phyloP scores from a whole-genome alignment of 2,329 filamentous ascomycete genomes.

The Magnaporthales sp. region DNA sequence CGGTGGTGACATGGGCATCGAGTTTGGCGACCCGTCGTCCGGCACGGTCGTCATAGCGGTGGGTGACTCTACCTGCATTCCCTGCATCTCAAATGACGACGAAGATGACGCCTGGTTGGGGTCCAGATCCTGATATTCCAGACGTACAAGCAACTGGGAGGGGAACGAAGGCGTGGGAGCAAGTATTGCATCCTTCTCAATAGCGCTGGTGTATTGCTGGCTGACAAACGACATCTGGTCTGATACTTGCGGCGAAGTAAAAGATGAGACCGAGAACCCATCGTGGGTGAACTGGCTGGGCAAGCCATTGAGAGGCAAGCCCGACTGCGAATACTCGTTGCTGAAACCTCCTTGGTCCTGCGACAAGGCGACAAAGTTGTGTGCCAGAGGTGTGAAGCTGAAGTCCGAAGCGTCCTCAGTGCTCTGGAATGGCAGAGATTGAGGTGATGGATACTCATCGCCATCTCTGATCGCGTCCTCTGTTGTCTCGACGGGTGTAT shows the following conservation, averaged over 20 bases:
- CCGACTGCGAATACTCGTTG: not conserved
- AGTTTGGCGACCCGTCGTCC: slow-evolving; percentile 21
- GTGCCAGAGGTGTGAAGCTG: slow-evolving; percentile 6
- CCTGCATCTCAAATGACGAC: not conserved
- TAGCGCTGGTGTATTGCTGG: not conserved
- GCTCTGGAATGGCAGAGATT: slow-evolving; percentile 11
- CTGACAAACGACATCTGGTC: not conserved
- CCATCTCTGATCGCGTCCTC: not conserved
- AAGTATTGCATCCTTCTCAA: slow-evolving; percentile 6
- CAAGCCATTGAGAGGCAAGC: not conserved
- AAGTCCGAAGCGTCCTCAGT: slow-evolving; percentile 5
- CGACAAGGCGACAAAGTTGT: slow-evolving; percentile 7
- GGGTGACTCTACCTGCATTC: slow-evolving; percentile 2
- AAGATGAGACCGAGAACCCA: not conserved
- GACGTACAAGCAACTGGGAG: slow-evolving; percentile 7
- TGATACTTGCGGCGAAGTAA: not conserved
- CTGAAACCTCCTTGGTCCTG: not conserved
- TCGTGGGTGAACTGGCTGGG: not conserved
- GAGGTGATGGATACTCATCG: slow-evolving; percentile 14
- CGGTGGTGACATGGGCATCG: slow-evolving; percentile 18
- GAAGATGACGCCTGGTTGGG: not conserved
- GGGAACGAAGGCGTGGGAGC: slow-evolving; percentile 11
- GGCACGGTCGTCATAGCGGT: not conserved
- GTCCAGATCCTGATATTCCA: slow-evolving; percentile 1
- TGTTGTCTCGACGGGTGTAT: not conserved